Conservation (phyloP, 208 protist species). For the Acanthamoeba divionensis region DNA sequence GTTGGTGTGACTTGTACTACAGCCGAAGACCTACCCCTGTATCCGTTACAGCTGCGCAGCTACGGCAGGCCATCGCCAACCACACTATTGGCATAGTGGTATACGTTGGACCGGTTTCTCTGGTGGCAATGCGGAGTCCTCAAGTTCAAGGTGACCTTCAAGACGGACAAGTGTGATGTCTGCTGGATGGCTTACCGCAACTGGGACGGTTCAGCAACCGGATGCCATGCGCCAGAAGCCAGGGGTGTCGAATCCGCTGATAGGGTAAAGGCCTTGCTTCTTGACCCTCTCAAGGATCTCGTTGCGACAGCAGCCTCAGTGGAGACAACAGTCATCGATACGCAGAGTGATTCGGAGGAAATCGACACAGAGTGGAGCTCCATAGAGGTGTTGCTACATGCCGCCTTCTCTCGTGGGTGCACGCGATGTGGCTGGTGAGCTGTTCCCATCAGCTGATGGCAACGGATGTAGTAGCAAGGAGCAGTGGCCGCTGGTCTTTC, state of each 20-base stretch:
- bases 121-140: neutral
- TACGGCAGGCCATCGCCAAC: neutral
- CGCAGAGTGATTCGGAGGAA: neutral
- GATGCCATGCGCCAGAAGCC: too few species aligned
- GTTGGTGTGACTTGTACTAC: neutral
- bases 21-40: neutral
- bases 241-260: too few species aligned
- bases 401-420: neutral
- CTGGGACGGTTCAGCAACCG: too few species aligned
- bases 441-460: neutral
- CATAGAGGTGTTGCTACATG: neutral
- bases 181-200: neutral
- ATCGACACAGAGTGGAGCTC: neutral
- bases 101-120: neutral
- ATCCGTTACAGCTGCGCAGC: neutral
- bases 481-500: neutral
- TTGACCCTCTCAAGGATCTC: too few species aligned
- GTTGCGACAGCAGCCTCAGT: too few species aligned
- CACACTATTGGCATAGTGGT: neutral
- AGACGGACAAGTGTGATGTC: neutral
- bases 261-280: too few species aligned
- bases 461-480: neutral
- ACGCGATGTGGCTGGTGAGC: neutral
- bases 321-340: neutral
- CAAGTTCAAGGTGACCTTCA: constrained; percentile 12